Evolutionary conservation across 768 basidiomycete species (phyloP).

Genomic region (Crucibulum laeve): DNA sequence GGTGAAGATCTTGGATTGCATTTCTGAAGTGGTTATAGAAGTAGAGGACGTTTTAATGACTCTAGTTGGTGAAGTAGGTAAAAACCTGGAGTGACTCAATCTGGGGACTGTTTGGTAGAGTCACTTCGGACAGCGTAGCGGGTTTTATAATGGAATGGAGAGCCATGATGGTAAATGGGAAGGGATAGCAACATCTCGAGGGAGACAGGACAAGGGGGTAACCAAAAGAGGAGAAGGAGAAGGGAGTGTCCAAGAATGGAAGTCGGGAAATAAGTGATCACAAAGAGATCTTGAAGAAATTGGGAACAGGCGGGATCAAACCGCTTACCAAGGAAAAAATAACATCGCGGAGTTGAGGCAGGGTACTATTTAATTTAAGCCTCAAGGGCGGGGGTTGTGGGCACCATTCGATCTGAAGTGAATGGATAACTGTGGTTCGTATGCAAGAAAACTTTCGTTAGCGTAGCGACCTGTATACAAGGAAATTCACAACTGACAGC

Average conservation of each 20-base stretch:
- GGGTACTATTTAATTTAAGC: too few relatives aligned
- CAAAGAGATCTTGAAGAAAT: not conserved
- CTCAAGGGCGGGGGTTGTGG: too few relatives aligned
- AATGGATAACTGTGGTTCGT: too few relatives aligned
- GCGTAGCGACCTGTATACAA: too few relatives aligned
- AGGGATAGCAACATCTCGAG: not conserved
- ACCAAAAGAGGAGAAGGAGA: conserved; percentile 13
- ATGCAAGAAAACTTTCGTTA: too few relatives aligned
- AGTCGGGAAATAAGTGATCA: not conserved
- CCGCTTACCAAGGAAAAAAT: not conserved
- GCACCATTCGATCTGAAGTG: too few relatives aligned
- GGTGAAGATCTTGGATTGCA: conserved; percentile 23
- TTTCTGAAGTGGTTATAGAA: conserved; percentile 12
- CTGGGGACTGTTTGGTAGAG: not conserved
- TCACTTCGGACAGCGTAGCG: not conserved
- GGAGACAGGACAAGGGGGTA: conserved; percentile 13
- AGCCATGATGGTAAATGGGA: not conserved
- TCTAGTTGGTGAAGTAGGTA: not conserved
- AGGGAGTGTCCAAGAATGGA: conserved; percentile 14
- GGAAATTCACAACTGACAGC: too few relatives aligned
- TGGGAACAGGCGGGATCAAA: too few relatives aligned
- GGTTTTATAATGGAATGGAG: not conserved
- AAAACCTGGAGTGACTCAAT: not conserved
- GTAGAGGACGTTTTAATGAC: conserved; percentile 6
- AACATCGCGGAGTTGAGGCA: not conserved